Evolutionary conservation across 2,329 filamentous ascomycete genomes (phyloP).

Genomic region (Chrysosphaeria jannelii): DNA sequence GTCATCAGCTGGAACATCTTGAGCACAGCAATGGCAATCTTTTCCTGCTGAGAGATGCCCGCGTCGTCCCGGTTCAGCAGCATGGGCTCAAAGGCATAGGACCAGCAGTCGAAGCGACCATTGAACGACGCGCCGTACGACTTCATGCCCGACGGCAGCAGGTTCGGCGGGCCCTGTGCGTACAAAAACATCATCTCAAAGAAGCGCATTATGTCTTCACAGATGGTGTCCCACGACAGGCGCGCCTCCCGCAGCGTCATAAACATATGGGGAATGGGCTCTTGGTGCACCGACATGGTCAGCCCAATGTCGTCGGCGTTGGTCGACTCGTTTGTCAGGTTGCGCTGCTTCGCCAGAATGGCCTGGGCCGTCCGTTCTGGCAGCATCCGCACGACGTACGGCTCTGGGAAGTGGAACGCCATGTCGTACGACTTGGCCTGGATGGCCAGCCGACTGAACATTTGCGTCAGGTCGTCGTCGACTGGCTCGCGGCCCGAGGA

Average conservation of each 20-base stretch:
- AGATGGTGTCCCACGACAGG: conserved; percentile 22
- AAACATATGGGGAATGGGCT: conserved; percentile 16
- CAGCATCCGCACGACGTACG: conserved; percentile 24
- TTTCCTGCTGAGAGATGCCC: conserved; percentile 21
- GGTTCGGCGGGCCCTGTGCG: conserved; percentile 18
- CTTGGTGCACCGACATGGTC: conserved; percentile 11
- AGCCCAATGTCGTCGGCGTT: conserved; percentile 11
- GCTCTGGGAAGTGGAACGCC: conserved; percentile 34
- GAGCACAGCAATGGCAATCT: conserved; percentile 26
- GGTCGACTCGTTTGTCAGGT: conserved; percentile 5
- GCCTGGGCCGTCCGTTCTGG: conserved; percentile 6
- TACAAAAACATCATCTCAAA: conserved; percentile 21
- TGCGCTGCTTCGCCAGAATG: too few species aligned
- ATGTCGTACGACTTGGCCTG: conserved; percentile 38
- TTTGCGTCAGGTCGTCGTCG: conserved; percentile 27
- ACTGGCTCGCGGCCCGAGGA: conserved; percentile 13
- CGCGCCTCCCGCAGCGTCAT: conserved; percentile 21
- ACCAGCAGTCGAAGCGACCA: conserved; percentile 21
- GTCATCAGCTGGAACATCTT: conserved; percentile 32
- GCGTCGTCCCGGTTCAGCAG: conserved; percentile 17
- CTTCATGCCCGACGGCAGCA: conserved; percentile 17
- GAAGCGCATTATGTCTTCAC: conserved; percentile 25
- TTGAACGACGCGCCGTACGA: conserved; percentile 18
- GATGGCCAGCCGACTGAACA: conserved; percentile 31
- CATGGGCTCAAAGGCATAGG: conserved; percentile 22